phyloP scores from a whole-genome alignment of 352 stramenopile genomes.

The Phytophthora podocarpi region DNA sequence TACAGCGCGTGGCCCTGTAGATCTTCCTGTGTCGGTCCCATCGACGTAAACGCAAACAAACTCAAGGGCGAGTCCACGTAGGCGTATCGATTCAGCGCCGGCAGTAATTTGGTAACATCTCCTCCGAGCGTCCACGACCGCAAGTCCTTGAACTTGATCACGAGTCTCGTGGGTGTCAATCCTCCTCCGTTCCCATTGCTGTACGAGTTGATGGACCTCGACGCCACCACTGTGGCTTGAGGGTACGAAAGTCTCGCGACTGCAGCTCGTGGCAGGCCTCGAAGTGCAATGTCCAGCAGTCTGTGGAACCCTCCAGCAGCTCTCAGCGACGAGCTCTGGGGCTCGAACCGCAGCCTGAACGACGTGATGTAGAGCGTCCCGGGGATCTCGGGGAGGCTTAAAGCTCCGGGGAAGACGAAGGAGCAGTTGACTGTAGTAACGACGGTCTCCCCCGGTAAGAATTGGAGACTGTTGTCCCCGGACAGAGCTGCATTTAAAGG shows the following conservation, averaged over 20 bases:
- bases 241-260: slow-evolving; percentile 79
- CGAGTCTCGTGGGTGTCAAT: slow-evolving; percentile 52
- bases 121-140: slow-evolving; percentile 72
- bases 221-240: slow-evolving; percentile 40
- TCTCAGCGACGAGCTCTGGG: slow-evolving; percentile 48
- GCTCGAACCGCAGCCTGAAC: slow-evolving; percentile 79
- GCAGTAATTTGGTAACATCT: slow-evolving; percentile 67
- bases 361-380: slow-evolving; percentile 69
- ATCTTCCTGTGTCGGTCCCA: slow-evolving; percentile 34
- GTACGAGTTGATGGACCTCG: slow-evolving; percentile 33
- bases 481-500: slow-evolving; percentile 10
- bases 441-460: slow-evolving; percentile 52
- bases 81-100: slow-evolving; percentile 69
- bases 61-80: slow-evolving; percentile 75
- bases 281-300: slow-evolving; percentile 64
- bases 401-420: slow-evolving; percentile 59
- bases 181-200: slow-evolving; percentile 4
- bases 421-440: slow-evolving; percentile 45
- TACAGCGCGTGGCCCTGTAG: slow-evolving; percentile 64
- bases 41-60: slow-evolving; percentile 69
- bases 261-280: slow-evolving; percentile 62
- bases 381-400: slow-evolving; percentile 53
- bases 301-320: slow-evolving; percentile 51
- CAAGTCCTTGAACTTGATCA: slow-evolving; percentile 86
- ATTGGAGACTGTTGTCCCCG: neutral